These are phyloP conservation scores for Sarocladiaceae sp. DNA, from an alignment of 2,329 filamentous ascomycete genomes.

Conservation along the genomic window DNA sequence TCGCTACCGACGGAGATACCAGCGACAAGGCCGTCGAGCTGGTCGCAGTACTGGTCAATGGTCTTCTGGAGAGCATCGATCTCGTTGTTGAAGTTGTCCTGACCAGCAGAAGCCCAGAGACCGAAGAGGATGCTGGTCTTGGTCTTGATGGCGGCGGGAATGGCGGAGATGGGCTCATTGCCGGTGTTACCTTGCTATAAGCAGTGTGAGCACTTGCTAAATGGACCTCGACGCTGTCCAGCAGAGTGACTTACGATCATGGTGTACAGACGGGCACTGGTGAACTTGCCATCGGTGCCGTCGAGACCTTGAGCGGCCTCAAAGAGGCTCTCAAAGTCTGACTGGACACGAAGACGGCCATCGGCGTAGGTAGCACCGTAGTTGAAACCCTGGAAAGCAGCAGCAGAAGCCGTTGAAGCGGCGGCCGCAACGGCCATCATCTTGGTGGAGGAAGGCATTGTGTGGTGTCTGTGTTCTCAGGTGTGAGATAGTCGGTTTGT, in stretches of 20 bases:
- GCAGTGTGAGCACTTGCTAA: constrained; percentile 15
- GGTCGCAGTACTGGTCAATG: constrained; percentile 59
- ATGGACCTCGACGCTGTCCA: not conserved
- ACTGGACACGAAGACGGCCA: constrained; percentile 51
- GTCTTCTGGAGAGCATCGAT: constrained; percentile 64
- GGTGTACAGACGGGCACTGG: constrained; percentile 67
- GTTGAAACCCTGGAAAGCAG: constrained; percentile 62
- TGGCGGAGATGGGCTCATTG: constrained; percentile 61
- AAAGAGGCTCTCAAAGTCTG: constrained; percentile 67
- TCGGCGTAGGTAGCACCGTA: constrained; percentile 59
- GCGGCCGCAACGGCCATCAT: constrained; percentile 29
- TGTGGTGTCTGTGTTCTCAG: constrained; percentile 7
- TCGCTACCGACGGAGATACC: constrained; percentile 84
- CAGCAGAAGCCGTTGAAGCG: constrained; percentile 25
- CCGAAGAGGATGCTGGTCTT: constrained; percentile 75
- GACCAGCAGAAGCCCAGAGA: constrained; percentile 71
- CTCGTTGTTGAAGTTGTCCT: constrained; percentile 62
- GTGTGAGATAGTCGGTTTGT: not conserved
- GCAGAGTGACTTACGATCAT: constrained; percentile 44
- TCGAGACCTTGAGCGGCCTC: constrained; percentile 55
- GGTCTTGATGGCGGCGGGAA: constrained; percentile 76
- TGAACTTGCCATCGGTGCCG: constrained; percentile 58
- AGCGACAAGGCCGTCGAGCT: constrained; percentile 60
- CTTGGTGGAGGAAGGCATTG: constrained; percentile 25
- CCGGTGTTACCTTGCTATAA: constrained; percentile 56